Evolutionary conservation across 2,329 filamentous ascomycete species (phyloP).

Genomic region (Fusarium xylarioides): DNA sequence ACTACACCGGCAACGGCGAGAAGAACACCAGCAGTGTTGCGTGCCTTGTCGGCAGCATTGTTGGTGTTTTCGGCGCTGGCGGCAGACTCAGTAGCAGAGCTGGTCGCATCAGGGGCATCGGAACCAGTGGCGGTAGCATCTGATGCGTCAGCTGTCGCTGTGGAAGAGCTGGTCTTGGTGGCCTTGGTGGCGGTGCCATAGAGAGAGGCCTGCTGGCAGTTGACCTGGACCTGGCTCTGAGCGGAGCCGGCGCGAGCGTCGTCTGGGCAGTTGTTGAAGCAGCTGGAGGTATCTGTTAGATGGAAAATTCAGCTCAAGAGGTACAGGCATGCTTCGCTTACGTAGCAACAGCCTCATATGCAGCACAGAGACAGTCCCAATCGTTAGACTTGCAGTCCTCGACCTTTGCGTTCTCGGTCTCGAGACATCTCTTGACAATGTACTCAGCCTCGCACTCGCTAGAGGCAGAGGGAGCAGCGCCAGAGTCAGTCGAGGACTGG

Average conservation of each 20-base stretch:
- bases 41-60: slow-evolving; percentile 44
- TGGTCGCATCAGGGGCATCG: slow-evolving; percentile 28
- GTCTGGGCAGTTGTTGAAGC: slow-evolving; percentile 67
- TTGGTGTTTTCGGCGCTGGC: slow-evolving; percentile 36
- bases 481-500: slow-evolving; percentile 41
- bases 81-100: slow-evolving; percentile 29
- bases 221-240: slow-evolving; percentile 52
- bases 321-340: slow-evolving; percentile 43
- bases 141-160: slow-evolving; percentile 20
- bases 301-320: not conserved
- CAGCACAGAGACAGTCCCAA: slow-evolving; percentile 58
- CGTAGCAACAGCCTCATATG: slow-evolving; percentile 57
- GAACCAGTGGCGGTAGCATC: slow-evolving; percentile 33
- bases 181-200: slow-evolving; percentile 49
- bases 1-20: slow-evolving; percentile 51
- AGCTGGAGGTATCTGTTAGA: slow-evolving; percentile 46
- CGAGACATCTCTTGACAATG: slow-evolving; percentile 58
- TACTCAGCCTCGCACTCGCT: slow-evolving; percentile 55
- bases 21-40: slow-evolving; percentile 48
- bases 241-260: slow-evolving; percentile 51
- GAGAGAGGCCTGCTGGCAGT: slow-evolving; percentile 57
- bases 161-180: slow-evolving; percentile 37
- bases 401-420: slow-evolving; percentile 52
- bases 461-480: slow-evolving; percentile 43
- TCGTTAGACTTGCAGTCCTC: slow-evolving; percentile 51